A percentile compares a stretch with the other conserved stretches of the same genome.
These are phyloP conservation scores for Raddia guianensis DNA, from an alignment of 176 grass and related monocot species.

Conservation along the genomic window DNA sequence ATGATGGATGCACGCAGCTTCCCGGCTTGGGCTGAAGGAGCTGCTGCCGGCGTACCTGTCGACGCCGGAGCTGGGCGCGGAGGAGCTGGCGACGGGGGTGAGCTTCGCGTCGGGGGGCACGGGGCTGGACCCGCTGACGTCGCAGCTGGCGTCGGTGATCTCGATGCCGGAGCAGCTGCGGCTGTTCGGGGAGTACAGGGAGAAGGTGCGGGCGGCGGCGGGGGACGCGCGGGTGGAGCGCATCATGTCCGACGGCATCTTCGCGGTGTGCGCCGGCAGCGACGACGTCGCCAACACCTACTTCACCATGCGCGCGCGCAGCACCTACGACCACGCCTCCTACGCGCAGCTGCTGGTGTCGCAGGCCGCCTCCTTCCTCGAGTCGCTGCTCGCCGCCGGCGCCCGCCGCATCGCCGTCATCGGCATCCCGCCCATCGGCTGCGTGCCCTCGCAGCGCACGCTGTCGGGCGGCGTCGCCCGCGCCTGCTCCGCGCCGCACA, in stretches of 20 bases:
- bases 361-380: constrained; percentile 50
- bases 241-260: constrained; percentile 46
- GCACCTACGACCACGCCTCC: constrained; percentile 48
- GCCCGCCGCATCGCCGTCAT: constrained; percentile 59
- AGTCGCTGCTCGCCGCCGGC: constrained; percentile 56
- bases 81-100: constrained; percentile 67
- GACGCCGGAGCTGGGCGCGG: constrained; percentile 24
- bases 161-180: constrained; percentile 55
- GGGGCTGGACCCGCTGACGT: constrained; percentile 69
- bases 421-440: constrained; percentile 79
- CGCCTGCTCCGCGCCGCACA: constrained; percentile 53
- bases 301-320: constrained; percentile 49
- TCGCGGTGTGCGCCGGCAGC: constrained; percentile 66
- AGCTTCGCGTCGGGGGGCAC: constrained; percentile 84
- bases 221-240: constrained; percentile 31
- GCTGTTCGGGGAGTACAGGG: constrained; percentile 67
- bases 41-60: constrained; percentile 63
- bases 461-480: constrained; percentile 46
- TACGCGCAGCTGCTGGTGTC: constrained; percentile 58
- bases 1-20: constrained; percentile 3
- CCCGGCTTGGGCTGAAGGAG: constrained; percentile 68
- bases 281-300: constrained; percentile 88
- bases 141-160: constrained; percentile 55
- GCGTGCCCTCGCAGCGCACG: constrained; percentile 82
- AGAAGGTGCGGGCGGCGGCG: constrained; percentile 37